Evolutionary conservation across 306 rosid genomes (phyloP), one percentile per base, ranked within the genome.

Genomic region (Citrullus colocynthis): DNA sequence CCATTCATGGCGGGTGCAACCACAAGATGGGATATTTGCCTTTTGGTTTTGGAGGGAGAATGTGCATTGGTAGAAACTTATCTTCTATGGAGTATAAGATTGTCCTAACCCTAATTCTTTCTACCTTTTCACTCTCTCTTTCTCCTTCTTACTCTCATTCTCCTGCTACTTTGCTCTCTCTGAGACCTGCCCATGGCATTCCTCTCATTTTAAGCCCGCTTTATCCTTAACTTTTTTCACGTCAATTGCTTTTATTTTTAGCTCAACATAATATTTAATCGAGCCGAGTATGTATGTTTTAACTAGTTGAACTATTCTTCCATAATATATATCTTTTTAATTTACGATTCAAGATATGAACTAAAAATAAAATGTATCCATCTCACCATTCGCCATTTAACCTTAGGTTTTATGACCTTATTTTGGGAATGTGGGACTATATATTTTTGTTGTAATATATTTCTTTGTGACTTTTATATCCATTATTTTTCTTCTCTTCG

Each of bases 21-120:
- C 92, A 91, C 90, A 87, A 83, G 84, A 90, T 93, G 97, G 97
- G 98, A 18, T 91, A 82, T 80, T 78, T 93, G 84, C 97, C 98
- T 1, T 93, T 93, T 73, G 98, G 98, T 13, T 90, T 93, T 75
- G 98, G 98, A 77, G 98, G 97, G 2, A 87, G 98, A 44, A 86
- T 86, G 85, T 93, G 97, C 79, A 83, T 93, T 11, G 98, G 98
- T 3, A 85, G 92, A 78, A 93, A 90, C 92, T 83, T 93, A 82
- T 83, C 83, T 28, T 78, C 89, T 20, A 80, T 88, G 93, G 98
- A 93, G 89, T 91, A 91, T 11, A 91, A 86, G 91, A 82, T 93
- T 51, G 91, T 90, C 39, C 76, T 93, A 64, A 83, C 89, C 28
- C 78, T 86, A 16, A 87, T 90, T 24, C 88, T 93, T 17, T 81